These are phyloP conservation scores for Kuraishia piskuri DNA, from an alignment of 805 yeast species.

Conservation along the genomic window DNA sequence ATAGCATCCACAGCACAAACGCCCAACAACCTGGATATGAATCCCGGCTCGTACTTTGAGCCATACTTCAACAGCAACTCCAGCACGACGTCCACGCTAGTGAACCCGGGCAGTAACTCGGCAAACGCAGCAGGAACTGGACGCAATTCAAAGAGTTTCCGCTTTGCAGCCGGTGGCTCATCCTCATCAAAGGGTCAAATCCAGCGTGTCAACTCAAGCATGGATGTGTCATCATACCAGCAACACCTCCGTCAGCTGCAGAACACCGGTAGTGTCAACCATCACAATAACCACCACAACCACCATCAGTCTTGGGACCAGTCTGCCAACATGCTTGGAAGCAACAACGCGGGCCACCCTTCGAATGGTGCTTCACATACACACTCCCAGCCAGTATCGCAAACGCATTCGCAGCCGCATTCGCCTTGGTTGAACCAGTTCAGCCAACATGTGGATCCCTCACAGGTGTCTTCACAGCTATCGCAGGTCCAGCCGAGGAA, in stretches of 20 bases:
- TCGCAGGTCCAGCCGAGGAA: not conserved
- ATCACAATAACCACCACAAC: too few relatives aligned
- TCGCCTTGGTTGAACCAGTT: not conserved
- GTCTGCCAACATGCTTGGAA: not conserved
- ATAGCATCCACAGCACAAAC: slow-evolving; percentile 17
- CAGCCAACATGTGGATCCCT: not conserved
- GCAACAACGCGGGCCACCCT: not conserved
- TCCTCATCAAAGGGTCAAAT: not conserved
- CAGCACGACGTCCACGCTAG: not conserved
- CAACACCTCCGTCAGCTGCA: not conserved
- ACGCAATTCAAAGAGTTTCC: not conserved
- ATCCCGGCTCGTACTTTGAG: slow-evolving; percentile 3
- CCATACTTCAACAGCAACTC: slow-evolving; percentile 1
- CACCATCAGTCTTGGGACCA: not conserved
- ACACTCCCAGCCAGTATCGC: not conserved
- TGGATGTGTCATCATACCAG: not conserved
- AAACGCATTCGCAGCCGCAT: not conserved
- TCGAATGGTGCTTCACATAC: not conserved
- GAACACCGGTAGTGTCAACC: not conserved
- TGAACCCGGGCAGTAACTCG: not conserved
- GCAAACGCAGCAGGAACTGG: not conserved
- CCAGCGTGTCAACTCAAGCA: not conserved
- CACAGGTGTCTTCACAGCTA: not conserved
- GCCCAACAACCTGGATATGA: slow-evolving; percentile 9
- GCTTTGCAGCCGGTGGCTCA: not conserved